Base-by-base conservation (phyloP, 495 filamentous ascomycete genomes). In the Neurospora cerealis region DNA sequence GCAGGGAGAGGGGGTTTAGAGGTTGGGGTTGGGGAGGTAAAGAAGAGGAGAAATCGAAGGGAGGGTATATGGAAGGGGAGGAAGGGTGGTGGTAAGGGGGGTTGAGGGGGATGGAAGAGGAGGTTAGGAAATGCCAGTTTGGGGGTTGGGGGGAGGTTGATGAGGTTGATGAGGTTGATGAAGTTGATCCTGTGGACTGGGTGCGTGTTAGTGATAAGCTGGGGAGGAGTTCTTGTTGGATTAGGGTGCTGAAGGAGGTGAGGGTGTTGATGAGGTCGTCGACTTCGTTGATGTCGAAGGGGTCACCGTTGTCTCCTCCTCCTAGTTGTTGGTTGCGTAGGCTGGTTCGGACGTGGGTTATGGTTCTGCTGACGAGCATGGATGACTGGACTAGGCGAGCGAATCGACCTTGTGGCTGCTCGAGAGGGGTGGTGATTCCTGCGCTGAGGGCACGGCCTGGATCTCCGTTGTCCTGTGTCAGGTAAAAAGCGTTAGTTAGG, bases 341-440 rank as follows among this genome's bases (percentile, higher is more conserved):
- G 21, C 71, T 54, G 24, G 42, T 44, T 17, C 60, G 70, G 73
- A 77, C 76, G 73, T 81, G 74, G 6, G 75, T 72, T 5, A 80
- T 72, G 38, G 77, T 62, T 34, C 78, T 76, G 69, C 76, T 78
- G 9, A 83, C 71, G 62, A 83, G 78, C 54, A 83, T 77, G n/a
- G 79, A 70, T 66, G 77, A 38, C 62, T 78, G 79, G 78, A 81
- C 83, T 19, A 86, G 78, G 34, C 84, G 80, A 17, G 83, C 78
- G 74, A 86, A 86, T 70, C 77, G 75, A 72, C 76, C 76, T 74
- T 76, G 78, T 39, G 78, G 77, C 4, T 76, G 46, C 40, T 60
- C 62, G 36, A 78, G 70, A 19, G 79, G 77, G 1, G 77, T 80
- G 37, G 76, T 70, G 32, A 80, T 72, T 66, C 70, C 44, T 8